These are phyloP conservation scores for Pseudodiploospora longispora DNA, from an alignment of 2,329 filamentous ascomycete genomes.

Conservation along the genomic window DNA sequence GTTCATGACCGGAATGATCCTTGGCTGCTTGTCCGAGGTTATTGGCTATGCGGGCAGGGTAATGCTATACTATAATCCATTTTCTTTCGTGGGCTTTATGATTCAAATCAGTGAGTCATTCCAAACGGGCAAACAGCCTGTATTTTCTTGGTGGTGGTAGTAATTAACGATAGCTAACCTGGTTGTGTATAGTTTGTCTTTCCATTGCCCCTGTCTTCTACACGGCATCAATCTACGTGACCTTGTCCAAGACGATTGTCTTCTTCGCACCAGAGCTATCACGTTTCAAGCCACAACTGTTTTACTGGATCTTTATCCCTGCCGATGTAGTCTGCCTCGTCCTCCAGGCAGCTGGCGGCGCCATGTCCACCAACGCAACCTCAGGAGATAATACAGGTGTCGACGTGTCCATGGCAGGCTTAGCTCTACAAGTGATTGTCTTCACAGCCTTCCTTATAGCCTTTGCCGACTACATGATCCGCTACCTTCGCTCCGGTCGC, in stretches of 20 bases:
- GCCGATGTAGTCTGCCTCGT: slow-evolving; percentile 49
- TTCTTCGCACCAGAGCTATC: slow-evolving; percentile 32
- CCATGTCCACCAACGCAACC: slow-evolving; percentile 35
- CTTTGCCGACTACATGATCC: slow-evolving; percentile 43
- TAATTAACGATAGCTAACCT: not conserved
- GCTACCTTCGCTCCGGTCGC: slow-evolving; percentile 26
- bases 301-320: slow-evolving; percentile 44
- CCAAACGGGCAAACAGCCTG: not conserved
- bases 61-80: slow-evolving; percentile 49
- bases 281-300: slow-evolving; percentile 33
- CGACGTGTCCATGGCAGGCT: slow-evolving; percentile 39
- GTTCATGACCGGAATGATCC: slow-evolving; percentile 43
- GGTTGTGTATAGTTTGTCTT: slow-evolving; percentile 38
- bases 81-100: slow-evolving; percentile 51
- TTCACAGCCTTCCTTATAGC: slow-evolving; percentile 42
- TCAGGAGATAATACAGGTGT: slow-evolving; percentile 31
- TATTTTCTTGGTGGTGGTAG: not conserved
- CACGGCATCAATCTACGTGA: slow-evolving; percentile 59
- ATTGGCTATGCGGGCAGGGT: slow-evolving; percentile 56
- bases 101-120: slow-evolving; percentile 50
- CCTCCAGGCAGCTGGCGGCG: slow-evolving; percentile 50
- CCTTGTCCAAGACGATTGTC: slow-evolving; percentile 38
- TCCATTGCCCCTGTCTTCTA: slow-evolving; percentile 41
- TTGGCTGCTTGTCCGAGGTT: slow-evolving; percentile 50
- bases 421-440: slow-evolving; percentile 50